Percentiles rank a stretch among this genome's conserved stretches.
phyloP scores from a whole-genome alignment of 2,329 filamentous ascomycete species.

The Cytospora piceicola region DNA sequence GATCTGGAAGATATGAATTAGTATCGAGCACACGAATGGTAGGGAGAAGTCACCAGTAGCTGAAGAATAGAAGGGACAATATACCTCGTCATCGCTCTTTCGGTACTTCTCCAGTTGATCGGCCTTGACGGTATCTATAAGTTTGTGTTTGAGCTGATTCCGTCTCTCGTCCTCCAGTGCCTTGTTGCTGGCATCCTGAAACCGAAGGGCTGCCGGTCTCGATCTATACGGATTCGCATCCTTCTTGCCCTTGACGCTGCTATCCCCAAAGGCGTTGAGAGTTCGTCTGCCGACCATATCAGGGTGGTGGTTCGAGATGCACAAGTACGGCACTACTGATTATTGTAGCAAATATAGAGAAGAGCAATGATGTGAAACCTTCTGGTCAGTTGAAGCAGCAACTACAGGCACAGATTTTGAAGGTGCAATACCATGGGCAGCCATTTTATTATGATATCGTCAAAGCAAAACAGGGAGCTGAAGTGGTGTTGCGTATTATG shows the following conservation, averaged over 20 bases:
- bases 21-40: not conserved
- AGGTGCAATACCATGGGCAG: not conserved
- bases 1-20: conserved; percentile 40
- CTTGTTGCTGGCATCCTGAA: conserved; percentile 52
- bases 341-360: not conserved
- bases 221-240: conserved; percentile 17
- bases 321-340: too few relatives aligned
- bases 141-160: conserved; percentile 51
- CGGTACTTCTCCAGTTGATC: conserved; percentile 52
- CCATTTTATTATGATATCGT: not conserved
- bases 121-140: conserved; percentile 51
- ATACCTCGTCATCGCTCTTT: conserved; percentile 49
- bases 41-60: not conserved
- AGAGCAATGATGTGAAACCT: not conserved
- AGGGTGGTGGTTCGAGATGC: not conserved
- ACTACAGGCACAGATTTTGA: not conserved
- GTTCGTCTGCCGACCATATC: conserved; percentile 28
- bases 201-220: conserved; percentile 37
- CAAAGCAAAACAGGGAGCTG: conserved; percentile 1
- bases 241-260: conserved; percentile 7
- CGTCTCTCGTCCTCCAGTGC: conserved; percentile 50
- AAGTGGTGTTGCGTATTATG: conserved; percentile 17
- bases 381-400: not conserved
- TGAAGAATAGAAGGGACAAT: too few relatives aligned
- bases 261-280: conserved; percentile 17